Conservation (phyloP, 208 protist species). For the Wallacemonas sp. region DNA sequence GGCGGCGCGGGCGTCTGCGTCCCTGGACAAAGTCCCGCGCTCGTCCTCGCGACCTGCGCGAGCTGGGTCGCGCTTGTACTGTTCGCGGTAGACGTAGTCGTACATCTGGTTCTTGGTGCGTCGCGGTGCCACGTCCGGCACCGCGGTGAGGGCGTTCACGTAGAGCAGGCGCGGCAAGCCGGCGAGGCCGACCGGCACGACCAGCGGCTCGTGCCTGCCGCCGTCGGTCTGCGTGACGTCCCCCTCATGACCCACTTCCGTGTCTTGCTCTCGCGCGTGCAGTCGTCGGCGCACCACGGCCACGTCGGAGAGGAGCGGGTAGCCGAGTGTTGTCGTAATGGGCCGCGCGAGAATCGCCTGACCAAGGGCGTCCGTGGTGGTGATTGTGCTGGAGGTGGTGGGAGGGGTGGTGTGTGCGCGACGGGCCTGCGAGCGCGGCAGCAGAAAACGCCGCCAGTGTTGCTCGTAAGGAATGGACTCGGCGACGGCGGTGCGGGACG, state of each 20-base stretch:
- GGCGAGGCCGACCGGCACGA: constrained; percentile 54
- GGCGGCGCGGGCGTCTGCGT: background rate
- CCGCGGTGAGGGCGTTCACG: constrained; percentile 34
- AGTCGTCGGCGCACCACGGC: background rate
- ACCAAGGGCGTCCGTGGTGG: background rate
- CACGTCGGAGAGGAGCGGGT: background rate
- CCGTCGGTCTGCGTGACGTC: background rate
- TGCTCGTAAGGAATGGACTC: constrained; percentile 2
- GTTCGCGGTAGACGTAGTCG: constrained; percentile 26
- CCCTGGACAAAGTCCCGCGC: too few species aligned
- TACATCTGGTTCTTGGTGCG: constrained; percentile 35
- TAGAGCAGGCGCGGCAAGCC: constrained; percentile 57
- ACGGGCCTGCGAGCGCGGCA: background rate
- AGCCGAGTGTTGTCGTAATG: background rate
- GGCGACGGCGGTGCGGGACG: background rate
- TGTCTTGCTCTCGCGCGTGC: background rate
- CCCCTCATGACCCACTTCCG: background rate
- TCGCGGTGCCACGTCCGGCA: constrained; percentile 29
- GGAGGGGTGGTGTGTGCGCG: too few species aligned
- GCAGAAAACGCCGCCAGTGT: background rate
- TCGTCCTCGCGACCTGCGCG: background rate
- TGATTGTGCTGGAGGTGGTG: background rate
- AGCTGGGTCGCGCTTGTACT: constrained; percentile 23
- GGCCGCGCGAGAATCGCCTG: background rate
- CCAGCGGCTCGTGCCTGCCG: background rate